These are phyloP conservation scores for Cryptococcus depauperatus DNA, from an alignment of 1,284 basidiomycete species.

Conservation along the genomic window DNA sequence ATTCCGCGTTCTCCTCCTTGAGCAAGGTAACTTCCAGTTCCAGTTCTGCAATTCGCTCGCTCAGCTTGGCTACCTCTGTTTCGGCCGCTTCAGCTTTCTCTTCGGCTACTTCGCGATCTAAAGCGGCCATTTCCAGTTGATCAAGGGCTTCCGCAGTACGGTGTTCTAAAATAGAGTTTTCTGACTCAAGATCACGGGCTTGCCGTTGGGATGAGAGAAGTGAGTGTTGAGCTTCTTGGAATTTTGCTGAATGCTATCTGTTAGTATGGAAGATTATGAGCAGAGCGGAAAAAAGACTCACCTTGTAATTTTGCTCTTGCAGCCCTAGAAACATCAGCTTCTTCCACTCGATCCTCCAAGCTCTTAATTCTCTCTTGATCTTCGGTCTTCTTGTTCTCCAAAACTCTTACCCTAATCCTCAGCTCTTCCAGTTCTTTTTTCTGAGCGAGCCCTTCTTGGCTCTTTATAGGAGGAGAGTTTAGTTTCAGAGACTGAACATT, in stretches of 20 bases:
- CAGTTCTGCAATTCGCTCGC: conserved; percentile 67
- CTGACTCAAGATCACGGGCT: conserved; percentile 57
- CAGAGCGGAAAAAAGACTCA: too few relatives aligned
- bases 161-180: conserved; percentile 57
- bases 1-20: conserved; percentile 52
- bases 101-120: conserved; percentile 96
- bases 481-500: conserved; percentile 7
- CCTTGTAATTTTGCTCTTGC: conserved; percentile 74
- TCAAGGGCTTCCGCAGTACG: conserved; percentile 67
- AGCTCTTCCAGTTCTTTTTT: conserved; percentile 61
- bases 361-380: conserved; percentile 74
- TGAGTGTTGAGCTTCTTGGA: conserved; percentile 69
- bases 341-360: conserved; percentile 72
- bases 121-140: conserved; percentile 85
- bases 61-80: conserved; percentile 64
- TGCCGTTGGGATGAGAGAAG: conserved; percentile 61
- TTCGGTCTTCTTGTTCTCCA: conserved; percentile 79
- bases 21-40: conserved; percentile 78
- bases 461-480: background rate
- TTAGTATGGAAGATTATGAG: background rate
- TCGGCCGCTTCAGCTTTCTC: conserved; percentile 79
- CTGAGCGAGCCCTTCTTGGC: conserved; percentile 17
- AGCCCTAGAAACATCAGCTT: conserved; percentile 76
- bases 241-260: conserved; percentile 53
- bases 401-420: conserved; percentile 69